These are phyloP conservation scores for Starmerella geochares DNA, from an alignment of 805 yeast genomes.

Conservation along the genomic window DNA sequence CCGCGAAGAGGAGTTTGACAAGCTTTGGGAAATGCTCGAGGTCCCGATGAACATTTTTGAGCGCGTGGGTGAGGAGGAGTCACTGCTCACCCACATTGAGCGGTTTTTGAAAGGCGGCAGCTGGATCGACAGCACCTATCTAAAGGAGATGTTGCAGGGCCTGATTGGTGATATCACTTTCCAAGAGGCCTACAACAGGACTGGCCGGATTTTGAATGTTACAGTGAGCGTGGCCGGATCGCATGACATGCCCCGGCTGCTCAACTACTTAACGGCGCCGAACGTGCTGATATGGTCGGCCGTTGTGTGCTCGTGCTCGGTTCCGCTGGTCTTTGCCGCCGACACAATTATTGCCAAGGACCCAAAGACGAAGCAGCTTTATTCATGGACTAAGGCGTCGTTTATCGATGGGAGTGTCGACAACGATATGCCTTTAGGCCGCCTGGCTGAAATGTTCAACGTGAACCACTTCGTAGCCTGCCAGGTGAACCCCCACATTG, in stretches of 20 bases:
- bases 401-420: conserved; percentile 96
- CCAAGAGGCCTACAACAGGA: conserved; percentile 86
- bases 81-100: conserved; percentile 43
- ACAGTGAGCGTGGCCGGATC: conserved; percentile 87
- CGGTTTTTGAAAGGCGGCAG: conserved; percentile 75
- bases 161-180: conserved; percentile 86
- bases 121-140: conserved; percentile 67
- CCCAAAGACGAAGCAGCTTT: conserved; percentile 56
- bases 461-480: conserved; percentile 96
- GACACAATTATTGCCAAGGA: conserved; percentile 77
- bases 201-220: conserved; percentile 84
- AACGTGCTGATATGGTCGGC: conserved; percentile 87
- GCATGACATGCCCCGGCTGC: conserved; percentile 79
- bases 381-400: conserved; percentile 73
- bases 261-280: conserved; percentile 88
- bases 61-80: conserved; percentile 44
- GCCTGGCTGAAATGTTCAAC: conserved; percentile 91
- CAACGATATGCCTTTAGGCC: conserved; percentile 80
- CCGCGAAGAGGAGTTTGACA: conserved; percentile 53
- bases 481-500: conserved; percentile 94
- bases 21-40: conserved; percentile 42
- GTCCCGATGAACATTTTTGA: conserved; percentile 50
- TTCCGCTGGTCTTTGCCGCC: conserved; percentile 86
- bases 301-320: conserved; percentile 81
- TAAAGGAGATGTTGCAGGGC: conserved; percentile 61